Evolutionary conservation across 2,329 filamentous ascomycete species (phyloP), one percentile per base, ranked within the genome.

Genomic region (Calcarisporium arbuscula): DNA sequence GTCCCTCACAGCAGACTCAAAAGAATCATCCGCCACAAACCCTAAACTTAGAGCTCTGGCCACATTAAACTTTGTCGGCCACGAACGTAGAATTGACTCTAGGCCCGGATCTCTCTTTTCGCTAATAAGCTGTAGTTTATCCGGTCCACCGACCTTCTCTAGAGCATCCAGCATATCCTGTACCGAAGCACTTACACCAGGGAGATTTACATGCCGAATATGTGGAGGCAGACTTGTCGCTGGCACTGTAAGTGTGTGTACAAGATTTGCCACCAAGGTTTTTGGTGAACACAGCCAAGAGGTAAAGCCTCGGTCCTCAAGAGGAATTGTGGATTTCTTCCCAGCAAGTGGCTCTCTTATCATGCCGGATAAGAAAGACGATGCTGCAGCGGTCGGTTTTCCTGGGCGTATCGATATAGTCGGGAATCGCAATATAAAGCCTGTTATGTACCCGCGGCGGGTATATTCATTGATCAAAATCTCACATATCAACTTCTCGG

Each of bases 401-500:
- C 74, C 75, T 1, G 74, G 70, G 7, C 76, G 62, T 4, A 80
- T 72, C 1, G 71, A 71, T 14, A 80, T 68, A 0, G 74, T 79
- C 0, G 74, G 75, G 12, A 80, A 67, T 1, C 75, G 66, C 15
- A 77, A 60, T 4, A 62, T 63, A 20, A 74, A 65, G 4, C 70
- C 75, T 31, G 72, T 71, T 32, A 80, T 65, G 27, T 75, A 67
- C 2, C 71, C 70, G n/a, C 71, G 39, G 5, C 74, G 60, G 8
- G 49, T 51, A 32, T 47, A 46, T 26, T 47, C 48, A 28, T 48
- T 49, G 30, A 50, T 42, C 23, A 49, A 38, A 15, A 38, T 35
- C 40, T 80, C 74, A 35, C 72, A 68, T 51, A 79, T 74, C 39
- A 77, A 58, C 52, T 80, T 80, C 45, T 77, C 68, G 1, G 69